Evolutionary conservation across 2,329 filamentous ascomycete species (phyloP), one percentile per base, ranked within the genome.

Genomic region (Fusarium begoniae): DNA sequence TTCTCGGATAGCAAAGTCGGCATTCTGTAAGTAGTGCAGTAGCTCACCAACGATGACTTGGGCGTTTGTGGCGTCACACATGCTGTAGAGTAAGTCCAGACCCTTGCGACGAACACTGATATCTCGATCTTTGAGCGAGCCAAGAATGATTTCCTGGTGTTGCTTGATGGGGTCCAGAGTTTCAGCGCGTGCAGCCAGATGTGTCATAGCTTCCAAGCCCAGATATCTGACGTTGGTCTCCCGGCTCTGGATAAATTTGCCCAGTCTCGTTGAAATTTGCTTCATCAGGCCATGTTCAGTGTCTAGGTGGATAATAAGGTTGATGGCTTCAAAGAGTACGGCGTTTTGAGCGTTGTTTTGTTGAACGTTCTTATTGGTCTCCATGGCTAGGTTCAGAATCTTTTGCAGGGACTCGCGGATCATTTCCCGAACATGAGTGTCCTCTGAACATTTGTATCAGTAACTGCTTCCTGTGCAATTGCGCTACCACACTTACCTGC

Each of bases 311-410:
- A 99, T 99, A 77, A 98, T 96, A 50, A 99, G 90, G 81, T 99
- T 98, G 83, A 99, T 99, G 30, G 96, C 97, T 85, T 99, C 96
- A 79, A 99, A 99, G 3, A 99, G 88, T 20, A 99, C 95, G 2
- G 96, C 96, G 80, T 99, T 99, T 80, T 98, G 96, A 1, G 96
- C 96, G 81, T 99, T 99, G 83, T 99, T 99, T 81, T 99, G 96
- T 83, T 99, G 96, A 22, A 99, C 96, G 78, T 99, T 99, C 85
- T 98, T 99, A 60, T 94, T 96, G 80, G 94, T 92, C 80, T 98
- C 96, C 87, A 97, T 92, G 4, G 96, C 96, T 43, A 94, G 87
- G 78, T 98, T 94, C 81, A 99, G 88, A 51, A 98, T 97, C 82
- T 93, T 94, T 81, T 97, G 94, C 54, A 99, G 84, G 3, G 95